Percentiles rank a stretch among this genome's conserved stretches.
Evolutionary conservation across 179 eudicot genomes (phyloP).

Genomic region (Drosera spatulata): DNA sequence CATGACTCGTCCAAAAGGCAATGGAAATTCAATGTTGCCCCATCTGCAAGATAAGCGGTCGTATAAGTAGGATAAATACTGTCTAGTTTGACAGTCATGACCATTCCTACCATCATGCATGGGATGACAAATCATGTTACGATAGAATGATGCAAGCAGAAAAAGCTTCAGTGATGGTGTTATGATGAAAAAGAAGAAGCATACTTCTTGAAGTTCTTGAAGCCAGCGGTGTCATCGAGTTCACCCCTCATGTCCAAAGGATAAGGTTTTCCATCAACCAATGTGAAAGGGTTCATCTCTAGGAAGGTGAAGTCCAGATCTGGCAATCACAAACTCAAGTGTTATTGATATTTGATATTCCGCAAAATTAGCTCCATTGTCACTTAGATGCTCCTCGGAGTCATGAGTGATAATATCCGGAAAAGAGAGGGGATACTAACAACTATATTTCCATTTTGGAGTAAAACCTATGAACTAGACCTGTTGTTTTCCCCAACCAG

Average conservation of each 20-base stretch:
- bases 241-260: conserved; percentile 79
- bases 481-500: too few relatives aligned
- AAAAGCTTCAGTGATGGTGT: neutral
- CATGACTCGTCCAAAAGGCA: conserved; percentile 71
- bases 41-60: conserved; percentile 22
- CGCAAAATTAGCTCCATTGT: neutral
- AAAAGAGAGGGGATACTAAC: too few relatives aligned
- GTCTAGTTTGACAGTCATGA: too few relatives aligned
- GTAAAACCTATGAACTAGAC: too few relatives aligned
- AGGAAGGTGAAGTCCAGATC: conserved; percentile 68
- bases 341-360: neutral
- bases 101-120: neutral
- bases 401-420: too few relatives aligned
- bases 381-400: too few relatives aligned
- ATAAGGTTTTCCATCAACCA: conserved; percentile 64
- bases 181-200: neutral
- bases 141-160: neutral
- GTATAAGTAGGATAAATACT: neutral
- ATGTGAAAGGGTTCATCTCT: conserved; percentile 67
- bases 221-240: conserved; percentile 63
- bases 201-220: conserved; percentile 69
- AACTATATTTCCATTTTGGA: too few relatives aligned
- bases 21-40: conserved; percentile 55
- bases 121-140: neutral
- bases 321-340: conserved; percentile 8